phyloP scores from a whole-genome alignment of 192 early-diverging fungal species.

The Diversispora epigaea region DNA sequence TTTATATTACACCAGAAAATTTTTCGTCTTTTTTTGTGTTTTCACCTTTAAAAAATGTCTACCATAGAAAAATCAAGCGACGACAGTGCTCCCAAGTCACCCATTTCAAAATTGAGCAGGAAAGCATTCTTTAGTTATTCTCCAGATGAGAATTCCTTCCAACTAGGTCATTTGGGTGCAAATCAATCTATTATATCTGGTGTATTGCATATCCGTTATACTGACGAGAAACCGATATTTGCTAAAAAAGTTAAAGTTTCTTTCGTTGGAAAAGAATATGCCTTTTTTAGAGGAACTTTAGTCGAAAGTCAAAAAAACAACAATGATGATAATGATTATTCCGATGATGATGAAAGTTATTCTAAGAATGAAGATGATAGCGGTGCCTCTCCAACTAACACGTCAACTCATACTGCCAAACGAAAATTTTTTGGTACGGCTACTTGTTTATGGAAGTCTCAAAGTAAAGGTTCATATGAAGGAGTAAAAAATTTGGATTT shows the following conservation, averaged over 20 bases:
- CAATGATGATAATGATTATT: neutral
- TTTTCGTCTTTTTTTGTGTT: no score
- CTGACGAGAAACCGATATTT: neutral
- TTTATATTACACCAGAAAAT: no score
- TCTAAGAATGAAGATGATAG: neutral
- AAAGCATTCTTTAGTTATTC: slow-evolving; percentile 7
- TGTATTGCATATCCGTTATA: neutral
- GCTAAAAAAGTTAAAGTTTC: slow-evolving; percentile 2
- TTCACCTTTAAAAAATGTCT: no score
- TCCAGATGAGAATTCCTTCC: neutral
- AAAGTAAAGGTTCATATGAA: slow-evolving; percentile 24
- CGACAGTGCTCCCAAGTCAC: no score
- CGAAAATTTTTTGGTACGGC: neutral
- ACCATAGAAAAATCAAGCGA: no score
- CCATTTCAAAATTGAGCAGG: neutral
- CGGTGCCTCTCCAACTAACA: no score
- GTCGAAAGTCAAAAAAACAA: neutral
- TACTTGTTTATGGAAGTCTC: neutral
- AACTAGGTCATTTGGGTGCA: slow-evolving; percentile 7
- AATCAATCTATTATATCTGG: neutral
- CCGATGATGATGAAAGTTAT: neutral
- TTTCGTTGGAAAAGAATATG: slow-evolving; percentile 7
- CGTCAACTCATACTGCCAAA: neutral
- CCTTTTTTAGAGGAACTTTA: neutral
- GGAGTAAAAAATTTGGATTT: neutral